Percentiles rank a stretch among this genome's conserved stretches.
These are phyloP conservation scores for Termitomyces sp. DNA, from an alignment of 768 basidiomycete genomes.

Conservation along the genomic window DNA sequence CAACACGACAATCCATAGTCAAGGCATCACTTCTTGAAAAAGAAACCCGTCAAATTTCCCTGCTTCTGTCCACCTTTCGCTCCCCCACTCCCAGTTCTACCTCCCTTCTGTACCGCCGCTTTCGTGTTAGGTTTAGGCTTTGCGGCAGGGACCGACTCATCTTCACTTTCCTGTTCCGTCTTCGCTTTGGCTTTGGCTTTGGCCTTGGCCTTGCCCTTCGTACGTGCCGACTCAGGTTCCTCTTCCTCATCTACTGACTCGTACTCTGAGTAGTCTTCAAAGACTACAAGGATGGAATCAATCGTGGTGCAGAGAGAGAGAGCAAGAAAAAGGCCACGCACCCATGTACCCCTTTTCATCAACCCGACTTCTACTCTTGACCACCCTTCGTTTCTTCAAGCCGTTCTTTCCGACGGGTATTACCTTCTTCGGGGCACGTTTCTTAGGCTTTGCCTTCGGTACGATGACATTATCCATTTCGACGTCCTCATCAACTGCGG, in stretches of 20 bases:
- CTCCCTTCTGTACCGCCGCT: not conserved
- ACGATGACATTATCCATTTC: slow-evolving; percentile 35
- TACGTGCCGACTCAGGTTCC: slow-evolving; percentile 30
- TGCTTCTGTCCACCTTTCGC: slow-evolving; percentile 19
- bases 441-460: slow-evolving; percentile 31
- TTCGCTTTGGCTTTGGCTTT: slow-evolving; percentile 22
- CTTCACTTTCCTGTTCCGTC: slow-evolving; percentile 14
- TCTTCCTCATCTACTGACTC: slow-evolving; percentile 72
- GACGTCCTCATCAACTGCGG: slow-evolving; percentile 30
- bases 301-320: not conserved
- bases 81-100: no score
- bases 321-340: slow-evolving; percentile 29
- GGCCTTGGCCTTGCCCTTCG: slow-evolving; percentile 26
- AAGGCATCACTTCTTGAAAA: slow-evolving; percentile 22
- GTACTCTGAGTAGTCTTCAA: slow-evolving; percentile 77
- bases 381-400: slow-evolving; percentile 65
- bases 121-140: slow-evolving; percentile 13
- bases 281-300: slow-evolving; percentile 39
- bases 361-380: slow-evolving; percentile 51
- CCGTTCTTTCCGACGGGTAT: slow-evolving; percentile 79
- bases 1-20: no score
- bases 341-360: slow-evolving; percentile 76
- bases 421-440: slow-evolving; percentile 51
- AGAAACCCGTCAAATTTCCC: slow-evolving; percentile 33
- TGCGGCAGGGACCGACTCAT: slow-evolving; percentile 5